Conservation (phyloP, 371 early-diverging fungal species). For the Capillidium rhysosporum region DNA sequence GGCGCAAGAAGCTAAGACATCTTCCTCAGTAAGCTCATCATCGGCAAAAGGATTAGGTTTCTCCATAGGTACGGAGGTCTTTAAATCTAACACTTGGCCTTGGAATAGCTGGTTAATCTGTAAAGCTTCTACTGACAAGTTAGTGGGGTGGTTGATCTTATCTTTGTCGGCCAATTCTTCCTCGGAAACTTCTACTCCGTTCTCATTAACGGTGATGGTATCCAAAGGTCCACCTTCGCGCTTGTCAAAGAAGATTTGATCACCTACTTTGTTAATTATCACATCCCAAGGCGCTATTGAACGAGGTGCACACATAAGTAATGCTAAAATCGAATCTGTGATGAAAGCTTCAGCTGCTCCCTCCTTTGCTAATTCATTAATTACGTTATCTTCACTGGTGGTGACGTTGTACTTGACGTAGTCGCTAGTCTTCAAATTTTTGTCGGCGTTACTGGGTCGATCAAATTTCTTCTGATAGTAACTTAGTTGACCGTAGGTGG, state of each 20-base stretch:
- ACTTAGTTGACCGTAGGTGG: conserved; percentile 44
- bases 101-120: conserved; percentile 70
- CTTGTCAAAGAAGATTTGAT: conserved; percentile 82
- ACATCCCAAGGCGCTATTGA: conserved; percentile 94
- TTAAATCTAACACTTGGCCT: conserved; percentile 45
- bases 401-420: conserved; percentile 55
- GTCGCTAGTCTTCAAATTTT: conserved; percentile 49
- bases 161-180: conserved; percentile 66
- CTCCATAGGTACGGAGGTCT: conserved; percentile 16
- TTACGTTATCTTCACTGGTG: conserved; percentile 58
- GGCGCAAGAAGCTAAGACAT: conserved; percentile 45
- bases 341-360: conserved; percentile 62
- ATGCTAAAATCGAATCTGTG: conserved; percentile 72
- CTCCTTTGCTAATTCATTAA: conserved; percentile 40
- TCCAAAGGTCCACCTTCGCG: conserved; percentile 52
- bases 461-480: conserved; percentile 74
- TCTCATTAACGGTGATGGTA: conserved; percentile 77
- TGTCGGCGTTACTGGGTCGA: conserved; percentile 60
- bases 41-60: conserved; percentile 59
- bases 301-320: conserved; percentile 82
- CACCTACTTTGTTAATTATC: conserved; percentile 66
- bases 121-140: conserved; percentile 77
- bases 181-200: conserved; percentile 74
- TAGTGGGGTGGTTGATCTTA: conserved; percentile 65
- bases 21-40: conserved; percentile 21